phyloP scores from a whole-genome alignment of 805 yeast genomes.

The Pichia scutulata region DNA sequence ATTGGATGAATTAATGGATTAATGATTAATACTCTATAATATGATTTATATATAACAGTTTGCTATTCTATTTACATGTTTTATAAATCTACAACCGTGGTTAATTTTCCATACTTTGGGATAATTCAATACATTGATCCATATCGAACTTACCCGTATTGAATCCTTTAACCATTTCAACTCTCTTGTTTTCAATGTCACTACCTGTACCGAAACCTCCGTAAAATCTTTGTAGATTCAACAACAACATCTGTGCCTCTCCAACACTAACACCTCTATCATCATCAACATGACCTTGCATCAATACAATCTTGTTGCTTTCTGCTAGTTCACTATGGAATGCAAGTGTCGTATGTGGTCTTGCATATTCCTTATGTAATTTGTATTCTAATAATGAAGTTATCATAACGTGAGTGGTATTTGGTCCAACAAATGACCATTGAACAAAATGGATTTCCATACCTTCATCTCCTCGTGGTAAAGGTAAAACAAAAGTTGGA shows the following conservation, averaged over 20 bases:
- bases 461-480: conserved; percentile 53
- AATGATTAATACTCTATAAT: no score
- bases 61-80: neutral
- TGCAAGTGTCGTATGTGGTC: conserved; percentile 87
- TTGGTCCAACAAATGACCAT: conserved; percentile 83
- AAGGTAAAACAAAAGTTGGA: conserved; percentile 84
- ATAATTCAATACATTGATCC: conserved; percentile 60
- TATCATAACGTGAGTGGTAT: conserved; percentile 81
- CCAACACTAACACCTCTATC: conserved; percentile 59
- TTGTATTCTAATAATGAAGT: conserved; percentile 90
- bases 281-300: conserved; percentile 79
- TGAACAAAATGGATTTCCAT: conserved; percentile 87
- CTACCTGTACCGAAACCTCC: conserved; percentile 53
- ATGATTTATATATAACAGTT: no score
- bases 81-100: neutral
- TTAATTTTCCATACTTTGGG: conserved; percentile 58
- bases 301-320: conserved; percentile 58
- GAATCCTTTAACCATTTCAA: conserved; percentile 55
- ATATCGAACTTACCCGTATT: conserved; percentile 67
- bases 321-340: conserved; percentile 72
- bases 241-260: conserved; percentile 70
- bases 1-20: no score
- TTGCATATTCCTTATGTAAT: conserved; percentile 82
- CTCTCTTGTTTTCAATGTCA: conserved; percentile 39
- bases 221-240: conserved; percentile 76